A percentile compares a stretch with the other conserved stretches of the same genome.
Evolutionary conservation across 2,329 filamentous ascomycete genomes (phyloP).

Genomic region (Fusarium graminum): DNA sequence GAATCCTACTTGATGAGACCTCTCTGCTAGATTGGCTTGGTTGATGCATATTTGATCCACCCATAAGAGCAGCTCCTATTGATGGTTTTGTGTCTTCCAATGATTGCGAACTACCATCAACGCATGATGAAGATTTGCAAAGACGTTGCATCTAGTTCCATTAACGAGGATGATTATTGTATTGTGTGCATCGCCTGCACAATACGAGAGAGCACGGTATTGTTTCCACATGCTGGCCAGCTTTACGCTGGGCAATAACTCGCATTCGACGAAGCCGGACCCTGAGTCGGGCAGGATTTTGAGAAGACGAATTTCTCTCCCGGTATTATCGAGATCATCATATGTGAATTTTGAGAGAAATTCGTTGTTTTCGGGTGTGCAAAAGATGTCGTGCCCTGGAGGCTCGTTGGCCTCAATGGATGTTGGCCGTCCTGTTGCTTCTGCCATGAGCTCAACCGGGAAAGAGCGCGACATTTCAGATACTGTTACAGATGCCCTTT

Average conservation of each 20-base stretch:
- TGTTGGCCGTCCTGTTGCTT: background rate
- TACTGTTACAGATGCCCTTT: background rate
- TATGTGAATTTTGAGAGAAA: background rate
- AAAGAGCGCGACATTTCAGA: background rate
- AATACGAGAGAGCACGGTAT: conserved; percentile 24
- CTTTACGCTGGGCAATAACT: background rate
- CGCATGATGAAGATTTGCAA: conserved; percentile 19
- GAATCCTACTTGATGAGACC: conserved; percentile 28
- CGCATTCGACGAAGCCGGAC: conserved; percentile 5
- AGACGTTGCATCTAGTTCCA: background rate
- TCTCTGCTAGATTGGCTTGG: conserved; percentile 2
- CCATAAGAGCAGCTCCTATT: conserved; percentile 5
- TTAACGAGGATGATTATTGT: background rate
- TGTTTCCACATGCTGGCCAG: background rate
- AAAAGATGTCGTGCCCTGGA: conserved; percentile 28
- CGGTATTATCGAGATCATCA: background rate
- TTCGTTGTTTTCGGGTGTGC: conserved; percentile 19
- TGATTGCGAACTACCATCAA: background rate
- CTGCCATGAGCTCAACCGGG: background rate
- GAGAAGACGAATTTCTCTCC: conserved; percentile 17
- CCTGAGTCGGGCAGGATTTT: background rate
- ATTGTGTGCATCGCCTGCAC: background rate
- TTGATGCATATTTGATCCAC: conserved; percentile 29
- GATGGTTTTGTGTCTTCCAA: background rate
- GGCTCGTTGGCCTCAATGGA: rapidly evolving